Conservation (phyloP, 2,329 filamentous ascomycete species). For the Aspergillus sp. region DNA sequence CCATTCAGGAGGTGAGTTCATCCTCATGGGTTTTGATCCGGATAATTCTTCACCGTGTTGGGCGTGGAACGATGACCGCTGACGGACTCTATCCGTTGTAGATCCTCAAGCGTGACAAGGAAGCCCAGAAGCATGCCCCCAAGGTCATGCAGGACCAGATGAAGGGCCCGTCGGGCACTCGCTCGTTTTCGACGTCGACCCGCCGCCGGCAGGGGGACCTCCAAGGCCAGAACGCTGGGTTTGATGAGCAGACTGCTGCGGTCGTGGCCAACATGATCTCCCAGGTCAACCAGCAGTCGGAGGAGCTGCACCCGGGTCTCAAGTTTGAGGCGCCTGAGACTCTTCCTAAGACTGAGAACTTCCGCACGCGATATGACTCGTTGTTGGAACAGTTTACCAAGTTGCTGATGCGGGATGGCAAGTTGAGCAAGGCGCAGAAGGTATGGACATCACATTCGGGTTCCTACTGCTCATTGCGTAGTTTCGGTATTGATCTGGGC, state of each 20-base stretch:
- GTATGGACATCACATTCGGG: constrained; percentile 47
- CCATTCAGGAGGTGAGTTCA: constrained; percentile 60
- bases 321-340: constrained; percentile 75
- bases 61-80: not conserved
- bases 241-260: constrained; percentile 31
- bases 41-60: not conserved
- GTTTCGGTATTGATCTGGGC: not conserved
- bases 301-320: constrained; percentile 55
- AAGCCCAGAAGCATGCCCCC: constrained; percentile 61
- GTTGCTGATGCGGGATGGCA: constrained; percentile 86
- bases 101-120: constrained; percentile 64
- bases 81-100: constrained; percentile 29
- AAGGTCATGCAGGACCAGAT: constrained; percentile 65
- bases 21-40: constrained; percentile 2
- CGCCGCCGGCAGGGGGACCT: constrained; percentile 35
- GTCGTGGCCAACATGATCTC: constrained; percentile 38
- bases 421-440: constrained; percentile 84
- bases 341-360: constrained; percentile 60
- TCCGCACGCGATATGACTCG: constrained; percentile 82
- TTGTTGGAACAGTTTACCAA: constrained; percentile 85
- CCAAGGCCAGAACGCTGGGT: constrained; percentile 17
- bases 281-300: constrained; percentile 31
- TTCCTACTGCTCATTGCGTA: not conserved
- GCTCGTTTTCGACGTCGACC: constrained; percentile 60
- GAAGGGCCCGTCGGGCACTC: constrained; percentile 45